A percentile compares a stretch with the other conserved stretches of the same genome.
phyloP scores from a whole-genome alignment of 176 grass and related monocot genomes.

The Olyra latifolia region DNA sequence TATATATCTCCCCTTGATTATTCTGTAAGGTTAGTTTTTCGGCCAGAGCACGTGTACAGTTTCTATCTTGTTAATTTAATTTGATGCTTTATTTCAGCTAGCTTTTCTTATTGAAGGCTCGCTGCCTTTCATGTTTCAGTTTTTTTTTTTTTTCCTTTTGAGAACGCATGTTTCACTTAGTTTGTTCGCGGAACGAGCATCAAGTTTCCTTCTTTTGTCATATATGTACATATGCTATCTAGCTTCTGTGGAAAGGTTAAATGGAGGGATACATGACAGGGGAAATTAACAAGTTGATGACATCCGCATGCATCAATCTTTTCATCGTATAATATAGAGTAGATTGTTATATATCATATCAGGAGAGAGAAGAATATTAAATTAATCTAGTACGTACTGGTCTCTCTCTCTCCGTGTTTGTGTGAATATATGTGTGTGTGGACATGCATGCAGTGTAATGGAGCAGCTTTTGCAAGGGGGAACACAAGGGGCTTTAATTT shows the following conservation, averaged over 20 bases:
- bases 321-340: too few relatives aligned
- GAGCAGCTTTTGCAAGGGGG: constrained; percentile 37
- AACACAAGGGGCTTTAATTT: constrained; percentile 14
- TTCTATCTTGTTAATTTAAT: background rate
- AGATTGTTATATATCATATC: background rate
- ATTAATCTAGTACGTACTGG: background rate
- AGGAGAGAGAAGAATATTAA: background rate
- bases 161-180: too few relatives aligned
- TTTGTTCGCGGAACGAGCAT: too few relatives aligned
- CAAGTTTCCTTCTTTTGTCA: background rate
- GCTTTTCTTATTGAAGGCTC: background rate
- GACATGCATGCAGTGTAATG: constrained; percentile 17
- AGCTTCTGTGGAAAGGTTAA: background rate
- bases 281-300: background rate
- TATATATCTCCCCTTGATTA: background rate
- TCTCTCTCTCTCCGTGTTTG: constrained; percentile 25
- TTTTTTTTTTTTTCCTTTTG: too few relatives aligned
- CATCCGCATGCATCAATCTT: background rate
- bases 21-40: too few relatives aligned
- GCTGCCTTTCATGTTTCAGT: too few relatives aligned
- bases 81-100: background rate
- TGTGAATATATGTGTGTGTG: background rate
- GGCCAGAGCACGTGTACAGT: too few relatives aligned
- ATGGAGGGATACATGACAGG: background rate
- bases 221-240: background rate